A percentile compares a stretch with the other conserved stretches of the same genome.
Evolutionary conservation across 306 rosid species (phyloP).

Genomic region (Dryas octopetala): DNA sequence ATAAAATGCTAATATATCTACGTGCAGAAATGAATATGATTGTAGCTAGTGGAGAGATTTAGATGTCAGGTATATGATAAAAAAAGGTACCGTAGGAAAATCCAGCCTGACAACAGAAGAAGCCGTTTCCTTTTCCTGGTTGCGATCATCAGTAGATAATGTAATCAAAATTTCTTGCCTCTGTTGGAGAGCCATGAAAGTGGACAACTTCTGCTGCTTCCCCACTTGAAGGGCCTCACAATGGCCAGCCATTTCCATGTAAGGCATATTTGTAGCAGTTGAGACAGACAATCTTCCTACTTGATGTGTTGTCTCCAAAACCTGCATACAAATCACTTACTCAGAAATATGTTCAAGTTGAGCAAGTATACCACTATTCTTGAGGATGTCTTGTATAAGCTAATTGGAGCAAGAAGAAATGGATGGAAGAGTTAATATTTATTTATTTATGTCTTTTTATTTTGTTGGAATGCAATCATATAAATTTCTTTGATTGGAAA

Average conservation of each 20-base stretch:
- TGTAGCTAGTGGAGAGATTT: not conserved
- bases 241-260: slow-evolving; percentile 78
- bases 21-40: not conserved
- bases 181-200: slow-evolving; percentile 44
- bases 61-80: not conserved
- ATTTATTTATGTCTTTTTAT: not conserved
- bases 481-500: not conserved
- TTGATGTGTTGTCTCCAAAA: slow-evolving; percentile 54
- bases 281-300: slow-evolving; percentile 72
- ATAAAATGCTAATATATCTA: not conserved
- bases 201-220: slow-evolving; percentile 67
- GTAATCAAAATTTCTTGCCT: slow-evolving; percentile 38
- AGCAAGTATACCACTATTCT: not conserved
- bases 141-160: slow-evolving; percentile 31
- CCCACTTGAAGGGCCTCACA: slow-evolving; percentile 73
- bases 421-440: not conserved
- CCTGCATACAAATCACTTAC: slow-evolving; percentile 39
- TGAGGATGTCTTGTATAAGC: not conserved
- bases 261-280: slow-evolving; percentile 62
- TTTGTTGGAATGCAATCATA: not conserved
- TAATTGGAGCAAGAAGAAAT: not conserved
- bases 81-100: slow-evolving; percentile 44
- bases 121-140: slow-evolving; percentile 33
- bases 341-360: not conserved
- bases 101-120: slow-evolving; percentile 25